Evolutionary conservation across 2,329 filamentous ascomycete species (phyloP).

Genomic region (Biscogniauxia mediterranea): DNA sequence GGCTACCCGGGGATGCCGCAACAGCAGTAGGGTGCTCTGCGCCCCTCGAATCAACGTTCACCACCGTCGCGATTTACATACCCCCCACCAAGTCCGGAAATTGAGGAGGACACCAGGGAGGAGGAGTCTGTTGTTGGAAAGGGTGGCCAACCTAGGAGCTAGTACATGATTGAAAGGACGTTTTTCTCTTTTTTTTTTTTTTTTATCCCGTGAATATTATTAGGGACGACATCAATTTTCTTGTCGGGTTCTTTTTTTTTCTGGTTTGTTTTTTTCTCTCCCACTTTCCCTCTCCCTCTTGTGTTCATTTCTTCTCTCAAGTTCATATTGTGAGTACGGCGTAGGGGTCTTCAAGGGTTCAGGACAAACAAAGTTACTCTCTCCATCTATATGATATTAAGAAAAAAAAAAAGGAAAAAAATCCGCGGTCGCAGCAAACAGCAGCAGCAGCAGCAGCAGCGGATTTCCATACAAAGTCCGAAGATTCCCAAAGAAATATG

Average conservation of each 20-base stretch:
- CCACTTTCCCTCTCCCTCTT: constrained; percentile 6
- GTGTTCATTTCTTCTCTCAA: constrained; percentile 4
- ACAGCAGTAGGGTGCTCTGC: constrained; percentile 54
- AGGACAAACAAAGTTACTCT: constrained; percentile 5
- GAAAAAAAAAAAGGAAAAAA: background rate
- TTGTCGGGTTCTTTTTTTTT: background rate
- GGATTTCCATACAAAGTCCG: background rate
- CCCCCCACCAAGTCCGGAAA: background rate
- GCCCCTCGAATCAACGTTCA: constrained; percentile 7
- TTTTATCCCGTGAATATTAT: constrained; percentile 17
- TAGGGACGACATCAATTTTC: constrained; percentile 11
- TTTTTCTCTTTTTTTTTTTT: background rate
- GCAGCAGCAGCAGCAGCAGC: too few relatives aligned
- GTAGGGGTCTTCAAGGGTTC: constrained; percentile 11
- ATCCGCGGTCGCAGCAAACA: background rate
- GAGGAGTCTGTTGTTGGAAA: background rate
- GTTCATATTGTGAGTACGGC: constrained; percentile 11
- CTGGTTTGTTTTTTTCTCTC: too few relatives aligned
- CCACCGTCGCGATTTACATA: background rate
- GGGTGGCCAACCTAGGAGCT: background rate
- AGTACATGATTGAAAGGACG: constrained; percentile 17
- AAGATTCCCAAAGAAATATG: constrained; percentile 15
- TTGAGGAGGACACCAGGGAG: background rate
- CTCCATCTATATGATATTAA: constrained; percentile 4
- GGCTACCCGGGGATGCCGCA: constrained; percentile 76